Evolutionary conservation across 208 protist species (phyloP).

Genomic region (Paratrypanosoma confusum): DNA sequence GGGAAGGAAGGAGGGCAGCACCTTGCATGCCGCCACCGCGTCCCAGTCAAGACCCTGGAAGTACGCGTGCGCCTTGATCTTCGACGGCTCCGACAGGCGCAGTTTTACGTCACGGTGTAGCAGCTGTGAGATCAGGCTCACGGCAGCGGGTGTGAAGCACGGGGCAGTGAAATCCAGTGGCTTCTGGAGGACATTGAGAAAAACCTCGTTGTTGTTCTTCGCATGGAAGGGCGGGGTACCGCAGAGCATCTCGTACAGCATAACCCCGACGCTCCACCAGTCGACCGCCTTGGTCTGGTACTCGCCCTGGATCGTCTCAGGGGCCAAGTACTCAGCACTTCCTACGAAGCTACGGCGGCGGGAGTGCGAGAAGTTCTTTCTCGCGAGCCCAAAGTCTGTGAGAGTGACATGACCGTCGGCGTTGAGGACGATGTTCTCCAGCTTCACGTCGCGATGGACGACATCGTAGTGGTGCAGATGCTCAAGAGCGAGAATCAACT

Average conservation of each 20-base stretch:
- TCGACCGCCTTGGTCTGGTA: conserved; percentile 91
- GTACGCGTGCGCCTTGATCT: conserved; percentile 56
- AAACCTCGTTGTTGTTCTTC: conserved; percentile 75
- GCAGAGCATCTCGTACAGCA: conserved; percentile 91
- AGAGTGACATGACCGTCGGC: conserved; percentile 71
- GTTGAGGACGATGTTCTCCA: conserved; percentile 81
- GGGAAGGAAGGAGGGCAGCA: conserved; percentile 40
- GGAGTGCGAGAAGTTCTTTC: conserved; percentile 46
- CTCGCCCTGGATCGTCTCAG: conserved; percentile 83
- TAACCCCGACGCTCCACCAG: conserved; percentile 94
- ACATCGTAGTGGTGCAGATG: conserved; percentile 81
- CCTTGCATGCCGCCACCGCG: conserved; percentile 21
- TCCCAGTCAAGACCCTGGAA: conserved; percentile 66
- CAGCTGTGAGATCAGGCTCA: conserved; percentile 43
- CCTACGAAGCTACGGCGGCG: conserved; percentile 82
- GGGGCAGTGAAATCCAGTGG: conserved; percentile 22
- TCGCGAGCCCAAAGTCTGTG: conserved; percentile 84
- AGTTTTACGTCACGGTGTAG: conserved; percentile 31
- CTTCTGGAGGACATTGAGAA: conserved; percentile 55
- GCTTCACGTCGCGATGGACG: conserved; percentile 84
- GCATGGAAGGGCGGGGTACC: conserved; percentile 89
- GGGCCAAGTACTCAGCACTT: conserved; percentile 82
- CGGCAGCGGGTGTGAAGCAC: conserved; percentile 43
- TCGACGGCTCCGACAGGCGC: conserved; percentile 23
- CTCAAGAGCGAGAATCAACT: conserved; percentile 82